Base-by-base conservation (phyloP, 306 rosid species). In the Dryas octopetala region DNA sequence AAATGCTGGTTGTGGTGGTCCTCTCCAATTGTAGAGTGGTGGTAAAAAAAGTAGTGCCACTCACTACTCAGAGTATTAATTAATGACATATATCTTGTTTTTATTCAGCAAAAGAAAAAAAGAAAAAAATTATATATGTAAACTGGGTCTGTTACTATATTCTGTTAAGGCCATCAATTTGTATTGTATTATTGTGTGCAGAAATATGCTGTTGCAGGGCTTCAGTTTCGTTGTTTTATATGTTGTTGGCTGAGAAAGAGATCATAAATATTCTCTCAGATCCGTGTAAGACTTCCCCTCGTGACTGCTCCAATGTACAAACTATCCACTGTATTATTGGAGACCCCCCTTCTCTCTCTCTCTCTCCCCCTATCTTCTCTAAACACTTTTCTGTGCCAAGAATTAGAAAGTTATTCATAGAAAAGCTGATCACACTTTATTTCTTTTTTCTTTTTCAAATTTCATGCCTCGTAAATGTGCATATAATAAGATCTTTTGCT, bases 231-330 rank as follows among this genome's bases (percentile, higher is more conserved):
- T 91, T 86, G 93, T 88, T 88, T 88, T 88, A 78, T 89, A 72
- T 90, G 96, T 86, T 86, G 92, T 88, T 91, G 90, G 79, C 67
- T 83, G 86, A 88, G 85, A 85, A 85, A 82, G 88, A 58, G 76
- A 66, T 78, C 61, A 78, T 82, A 81, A 72, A 81, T 80, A 85
- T 89, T 87, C 86, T 82, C 85, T 85, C 86, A 83, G 92, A 88
- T 88, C 88, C 88, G 83, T 74, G 81, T 32, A 43, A 67, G 62
- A 80, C 40, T 13, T 49, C 81, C 86, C 75, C 97, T 88, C 94
- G 96, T 92, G 98, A 87, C 92, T 87, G 88, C 82, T 83, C 86
- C 82, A 82, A 70, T 86, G 83, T 86, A 85, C 89, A 74, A 84
- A 41, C 64, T 82, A 82, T 84, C 84, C 85, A 79, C 89, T 86